Base-by-base conservation (phyloP, 1,284 basidiomycete species). In the Trichosporon faecale region DNA sequence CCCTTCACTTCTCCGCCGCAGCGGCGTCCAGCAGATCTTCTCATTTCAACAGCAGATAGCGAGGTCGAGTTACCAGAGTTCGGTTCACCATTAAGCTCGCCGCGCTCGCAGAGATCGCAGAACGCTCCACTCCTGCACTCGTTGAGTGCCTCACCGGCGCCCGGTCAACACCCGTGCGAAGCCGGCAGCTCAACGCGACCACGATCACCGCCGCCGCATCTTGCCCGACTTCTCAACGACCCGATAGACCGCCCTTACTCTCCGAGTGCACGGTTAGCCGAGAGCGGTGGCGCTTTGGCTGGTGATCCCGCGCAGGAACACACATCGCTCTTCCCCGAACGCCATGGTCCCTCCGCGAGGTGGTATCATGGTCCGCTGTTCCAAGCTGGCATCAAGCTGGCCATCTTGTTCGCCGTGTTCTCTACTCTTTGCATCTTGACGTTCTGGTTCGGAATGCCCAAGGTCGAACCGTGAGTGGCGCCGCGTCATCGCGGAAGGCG, bases 331-430 rank as follows among this genome's bases (percentile, higher is more conserved):
- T 61, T 61, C 29, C 57, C 57, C 57, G 57, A 61, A 18, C 57
- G 57, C 57, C 57, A 66, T n/a, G 69, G 57, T 16, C 57, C 57
- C 21, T 61, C 57, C 1, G 57, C 21, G 49, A 77, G 77, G 70
- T 84, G 82, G 81, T 82, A 80, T 66, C 71, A 76, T 18, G 81
- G 85, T 55, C 87, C 93, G 40, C 85, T 95, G 72, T 85, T 93
- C 81, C 87, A 88, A 78, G 92, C 94, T 0, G 90, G 90, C 0
- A 82, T 94, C 70, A 93, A 94, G 85, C 91, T 95, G 86, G 88
- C 89, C 16, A 84, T 86, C 23, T 86, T 96, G 68, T 95, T 96
- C 78, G 68, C 89, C 63, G 69, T 90, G 40, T 91, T 92, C 78
- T 89, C 89, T 1, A 69, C 88, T 2, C 66, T 94, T 21, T 88